phyloP scores from a whole-genome alignment of 1,139 yeast species.

The Pneumocystis wakefieldiae region DNA sequence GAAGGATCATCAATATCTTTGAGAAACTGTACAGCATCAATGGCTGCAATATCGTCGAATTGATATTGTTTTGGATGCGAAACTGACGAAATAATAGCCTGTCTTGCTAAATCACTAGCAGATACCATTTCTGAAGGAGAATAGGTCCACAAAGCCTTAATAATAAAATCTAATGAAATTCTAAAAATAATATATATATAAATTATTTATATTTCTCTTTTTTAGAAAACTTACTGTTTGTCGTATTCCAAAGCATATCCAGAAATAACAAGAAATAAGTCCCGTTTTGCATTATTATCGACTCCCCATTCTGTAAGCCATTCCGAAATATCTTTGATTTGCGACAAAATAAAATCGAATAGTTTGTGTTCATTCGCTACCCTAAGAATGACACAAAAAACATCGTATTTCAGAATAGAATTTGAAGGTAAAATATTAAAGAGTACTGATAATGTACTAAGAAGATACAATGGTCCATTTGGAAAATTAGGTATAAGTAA shows the following conservation, averaged over 20 bases:
- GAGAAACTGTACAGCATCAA: conserved; percentile 23
- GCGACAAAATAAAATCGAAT: conserved; percentile 24
- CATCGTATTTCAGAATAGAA: conserved; percentile 22
- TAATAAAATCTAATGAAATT: conserved; percentile 1
- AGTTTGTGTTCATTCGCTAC: conserved; percentile 24
- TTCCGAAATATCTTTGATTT: conserved; percentile 25
- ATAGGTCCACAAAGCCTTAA: neutral
- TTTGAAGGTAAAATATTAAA: conserved; percentile 27
- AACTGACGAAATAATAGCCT: conserved; percentile 8
- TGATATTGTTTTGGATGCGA: neutral
- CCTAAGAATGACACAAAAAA: conserved; percentile 24
- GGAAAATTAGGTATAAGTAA: conserved; percentile 19
- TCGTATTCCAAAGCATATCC: conserved; percentile 17
- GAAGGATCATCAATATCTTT: conserved; percentile 17
- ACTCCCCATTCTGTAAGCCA: conserved; percentile 29
- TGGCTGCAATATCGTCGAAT: conserved; percentile 23
- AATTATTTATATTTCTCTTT: conserved; percentile 16
- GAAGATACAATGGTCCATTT: conserved; percentile 20
- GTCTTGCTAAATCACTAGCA: conserved; percentile 1
- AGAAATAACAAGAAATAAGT: conserved; percentile 20
- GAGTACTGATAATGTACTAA: conserved; percentile 27
- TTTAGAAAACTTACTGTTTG: conserved; percentile 11
- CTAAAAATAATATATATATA: conserved; percentile 5
- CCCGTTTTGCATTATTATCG: conserved; percentile 18
- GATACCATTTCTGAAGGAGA: neutral